Base-by-base conservation (phyloP, 2,329 filamentous ascomycete genomes). In the Exophiala viscosa region DNA sequence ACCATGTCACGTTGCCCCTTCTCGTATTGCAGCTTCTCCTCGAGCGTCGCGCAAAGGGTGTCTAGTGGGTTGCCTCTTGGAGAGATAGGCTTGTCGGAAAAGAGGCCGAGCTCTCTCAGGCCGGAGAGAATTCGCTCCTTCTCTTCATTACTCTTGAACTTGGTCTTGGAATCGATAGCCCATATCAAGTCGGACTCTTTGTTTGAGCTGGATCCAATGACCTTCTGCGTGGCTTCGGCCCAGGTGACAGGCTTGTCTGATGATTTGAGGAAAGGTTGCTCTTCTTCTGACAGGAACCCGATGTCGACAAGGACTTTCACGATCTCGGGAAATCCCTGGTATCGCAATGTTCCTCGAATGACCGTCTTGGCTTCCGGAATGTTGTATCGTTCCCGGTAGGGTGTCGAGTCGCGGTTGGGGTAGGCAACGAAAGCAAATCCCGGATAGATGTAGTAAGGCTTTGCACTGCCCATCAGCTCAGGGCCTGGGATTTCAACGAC, bases 331-430 rank as follows among this genome's bases (percentile, higher is more conserved):
- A 96, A 96, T 40, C 92, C 90, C 61, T 83, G 79, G 77, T 93
- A 97, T 61, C 92, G 80, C 33, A 96, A 81, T 28, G 90, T 95
- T 58, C 88, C 88, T 46, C 90, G 82, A 69, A 96, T 78, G 65
- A 96, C 83, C 46, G 88, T 96, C 72, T 95, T 74, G 11, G 89
- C 90, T 76, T 97, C 92, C 46, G 91, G 90, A 66, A 96, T 96
- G 72, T 83, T 75, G 81, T 96, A 96, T 58, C 88, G 84, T 78
- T 95, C 86, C 67, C 84, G 85, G 83, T 93, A 97, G 7, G 82
- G 79, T 13, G 88, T 93, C 15, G 85, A 91, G 74, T 97, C 91
- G 63, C 91, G 81, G 83, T 97, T 97, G 52, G 88, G 87, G 75
- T 97, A 97, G 38, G 87, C 90, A 62, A 96, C 90, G 64, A 95